A percentile compares a stretch with the other conserved stretches of the same genome.
phyloP scores from a whole-genome alignment of 306 rosid genomes.

The Glycine tomentella region DNA sequence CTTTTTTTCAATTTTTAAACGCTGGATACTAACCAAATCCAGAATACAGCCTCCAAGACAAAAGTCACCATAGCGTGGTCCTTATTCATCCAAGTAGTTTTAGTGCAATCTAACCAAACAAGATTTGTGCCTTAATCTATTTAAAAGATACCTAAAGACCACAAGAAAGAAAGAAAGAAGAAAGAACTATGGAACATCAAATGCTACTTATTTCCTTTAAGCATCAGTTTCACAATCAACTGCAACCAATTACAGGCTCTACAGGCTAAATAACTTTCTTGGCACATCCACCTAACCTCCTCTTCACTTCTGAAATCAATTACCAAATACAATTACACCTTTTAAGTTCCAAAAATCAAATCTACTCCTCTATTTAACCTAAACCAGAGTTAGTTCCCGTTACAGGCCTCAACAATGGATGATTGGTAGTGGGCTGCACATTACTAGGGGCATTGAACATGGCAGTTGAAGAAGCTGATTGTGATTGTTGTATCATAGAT shows the following conservation, averaged over 20 bases:
- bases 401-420: conserved; percentile 88
- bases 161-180: conserved; percentile 1
- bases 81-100: too few relatives aligned
- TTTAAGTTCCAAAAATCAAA: conserved; percentile 47
- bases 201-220: conserved; percentile 53
- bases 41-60: not conserved
- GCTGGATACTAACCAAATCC: conserved; percentile 1
- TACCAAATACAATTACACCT: conserved; percentile 54
- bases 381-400: conserved; percentile 89
- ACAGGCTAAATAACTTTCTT: conserved; percentile 47
- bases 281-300: conserved; percentile 57
- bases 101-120: too few relatives aligned
- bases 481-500: conserved; percentile 76
- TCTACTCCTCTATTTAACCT: conserved; percentile 67
- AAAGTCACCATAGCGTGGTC: too few relatives aligned
- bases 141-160: conserved; percentile 28
- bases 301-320: conserved; percentile 59
- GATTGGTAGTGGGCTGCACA: conserved; percentile 69
- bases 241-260: conserved; percentile 67
- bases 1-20: not conserved
- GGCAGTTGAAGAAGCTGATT: conserved; percentile 69
- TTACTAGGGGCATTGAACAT: conserved; percentile 76
- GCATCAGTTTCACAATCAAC: conserved; percentile 57
- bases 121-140: too few relatives aligned
- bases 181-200: conserved; percentile 43